A percentile compares a stretch with the other conserved stretches of the same genome.
Conservation (phyloP, 805 yeast species). For the Ogataea pilisensis region DNA sequence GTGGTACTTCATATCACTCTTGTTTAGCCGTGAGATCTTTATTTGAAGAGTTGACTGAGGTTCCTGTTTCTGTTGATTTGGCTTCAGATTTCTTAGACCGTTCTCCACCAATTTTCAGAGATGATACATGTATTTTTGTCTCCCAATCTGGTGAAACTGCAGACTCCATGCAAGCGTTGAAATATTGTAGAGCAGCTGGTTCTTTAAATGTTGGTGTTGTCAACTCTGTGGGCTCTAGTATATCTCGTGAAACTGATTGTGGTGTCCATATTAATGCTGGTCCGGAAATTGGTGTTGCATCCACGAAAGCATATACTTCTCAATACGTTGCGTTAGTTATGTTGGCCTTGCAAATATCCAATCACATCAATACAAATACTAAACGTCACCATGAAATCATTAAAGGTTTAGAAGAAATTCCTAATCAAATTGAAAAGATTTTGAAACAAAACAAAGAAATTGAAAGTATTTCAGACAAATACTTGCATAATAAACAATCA, state of each 20-base stretch:
- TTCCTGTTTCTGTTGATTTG: conserved; percentile 87
- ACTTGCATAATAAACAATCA: conserved; percentile 78
- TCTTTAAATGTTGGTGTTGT: conserved; percentile 97
- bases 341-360: conserved; percentile 94
- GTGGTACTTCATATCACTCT: conserved; percentile 99
- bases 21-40: conserved; percentile 95
- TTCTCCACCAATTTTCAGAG: conserved; percentile 95
- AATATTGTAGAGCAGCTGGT: conserved; percentile 94
- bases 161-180: conserved; percentile 91
- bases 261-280: conserved; percentile 99
- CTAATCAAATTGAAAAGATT: conserved; percentile 78
- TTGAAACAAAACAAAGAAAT: conserved; percentile 69
- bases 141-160: conserved; percentile 99
- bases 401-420: conserved; percentile 77
- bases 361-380: conserved; percentile 75
- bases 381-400: conserved; percentile 82
- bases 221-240: conserved; percentile 94
- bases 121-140: conserved; percentile 94
- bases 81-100: conserved; percentile 96
- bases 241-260: conserved; percentile 96
- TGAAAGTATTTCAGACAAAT: conserved; percentile 66
- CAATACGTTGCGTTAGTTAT: conserved; percentile 95
- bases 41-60: conserved; percentile 93
- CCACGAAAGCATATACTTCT: conserved; percentile 98
- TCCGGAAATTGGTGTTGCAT: conserved; percentile 99